phyloP scores from a whole-genome alignment of 352 stramenopile genomes.

The Elongisporangium senticosum region DNA sequence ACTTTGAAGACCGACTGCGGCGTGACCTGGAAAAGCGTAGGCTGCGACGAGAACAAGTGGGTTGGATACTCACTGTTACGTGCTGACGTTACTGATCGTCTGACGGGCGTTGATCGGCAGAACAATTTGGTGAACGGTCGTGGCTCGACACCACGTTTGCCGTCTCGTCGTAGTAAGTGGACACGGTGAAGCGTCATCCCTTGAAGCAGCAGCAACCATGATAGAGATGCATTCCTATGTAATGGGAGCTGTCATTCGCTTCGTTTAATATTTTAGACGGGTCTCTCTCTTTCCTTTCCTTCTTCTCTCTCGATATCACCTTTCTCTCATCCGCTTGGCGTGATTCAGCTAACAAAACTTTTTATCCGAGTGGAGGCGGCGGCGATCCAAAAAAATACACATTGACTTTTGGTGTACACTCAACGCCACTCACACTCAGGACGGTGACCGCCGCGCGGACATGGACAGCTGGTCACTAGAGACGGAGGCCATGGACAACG shows the following conservation, averaged over 20 bases:
- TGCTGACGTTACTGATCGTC: too few relatives aligned
- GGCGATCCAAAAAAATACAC: not conserved
- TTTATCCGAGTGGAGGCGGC: not conserved
- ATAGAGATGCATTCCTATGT: not conserved
- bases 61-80: slow-evolving; percentile 5
- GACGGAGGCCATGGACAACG: not conserved
- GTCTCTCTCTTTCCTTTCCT: not conserved
- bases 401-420: not conserved
- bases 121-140: not conserved
- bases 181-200: not conserved
- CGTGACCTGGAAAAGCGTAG: slow-evolving; percentile 46
- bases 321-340: not conserved
- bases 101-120: not conserved
- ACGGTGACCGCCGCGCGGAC: not conserved
- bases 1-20: slow-evolving; percentile 55
- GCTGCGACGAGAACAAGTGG: slow-evolving; percentile 31
- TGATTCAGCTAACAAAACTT: not conserved
- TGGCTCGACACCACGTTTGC: not conserved
- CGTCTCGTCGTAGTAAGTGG: not conserved
- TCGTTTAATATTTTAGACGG: not conserved
- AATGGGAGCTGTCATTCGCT: not conserved
- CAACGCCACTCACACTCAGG: not conserved
- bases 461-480: not conserved
- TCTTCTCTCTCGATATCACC: not conserved
- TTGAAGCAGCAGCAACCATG: not conserved